A percentile compares a stretch with the other conserved stretches of the same genome.
These are phyloP conservation scores for Thoreauomyces humboldtii DNA, from an alignment of 192 early-diverging fungal species.

Conservation along the genomic window DNA sequence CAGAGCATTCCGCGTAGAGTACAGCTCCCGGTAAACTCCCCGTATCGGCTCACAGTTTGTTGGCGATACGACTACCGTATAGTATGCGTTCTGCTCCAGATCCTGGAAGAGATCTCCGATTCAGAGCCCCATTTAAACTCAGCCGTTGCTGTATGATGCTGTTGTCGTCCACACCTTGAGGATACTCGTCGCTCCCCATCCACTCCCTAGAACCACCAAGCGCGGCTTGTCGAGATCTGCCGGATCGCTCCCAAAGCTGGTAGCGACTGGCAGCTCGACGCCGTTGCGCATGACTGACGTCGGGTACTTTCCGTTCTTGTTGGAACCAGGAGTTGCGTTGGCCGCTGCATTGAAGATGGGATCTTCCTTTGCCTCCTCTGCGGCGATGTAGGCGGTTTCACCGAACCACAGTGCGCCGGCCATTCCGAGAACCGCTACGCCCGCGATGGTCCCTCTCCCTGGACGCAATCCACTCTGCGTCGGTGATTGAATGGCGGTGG, in stretches of 20 bases:
- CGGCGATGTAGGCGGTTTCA: neutral
- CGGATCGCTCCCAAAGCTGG: conserved; percentile 12
- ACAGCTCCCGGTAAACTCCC: no score
- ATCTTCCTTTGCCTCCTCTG: conserved; percentile 1
- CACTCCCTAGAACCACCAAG: conserved; percentile 38
- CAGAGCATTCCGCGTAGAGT: no score
- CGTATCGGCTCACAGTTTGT: conserved; percentile 35
- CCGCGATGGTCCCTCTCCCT: no score
- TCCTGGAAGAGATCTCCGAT: conserved; percentile 18
- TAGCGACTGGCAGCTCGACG: conserved; percentile 22
- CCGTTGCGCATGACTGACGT: conserved; percentile 17
- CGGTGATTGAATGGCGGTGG: no score
- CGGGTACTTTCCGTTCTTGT: conserved; percentile 7
- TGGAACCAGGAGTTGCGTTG: neutral
- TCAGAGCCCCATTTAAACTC: no score
- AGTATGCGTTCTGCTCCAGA: conserved; percentile 29
- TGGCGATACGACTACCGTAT: conserved; percentile 37
- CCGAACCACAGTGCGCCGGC: neutral
- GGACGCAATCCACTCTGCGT: no score
- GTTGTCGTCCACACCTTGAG: conserved; percentile 30
- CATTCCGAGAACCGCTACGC: neutral
- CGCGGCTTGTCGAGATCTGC: conserved; percentile 34
- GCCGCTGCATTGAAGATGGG: neutral
- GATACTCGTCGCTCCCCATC: conserved; percentile 43
- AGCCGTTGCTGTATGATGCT: no score